Evolutionary conservation across 2,329 filamentous ascomycete genomes (phyloP).

Genomic region (Stagonosporopsis cucurbitacearum): DNA sequence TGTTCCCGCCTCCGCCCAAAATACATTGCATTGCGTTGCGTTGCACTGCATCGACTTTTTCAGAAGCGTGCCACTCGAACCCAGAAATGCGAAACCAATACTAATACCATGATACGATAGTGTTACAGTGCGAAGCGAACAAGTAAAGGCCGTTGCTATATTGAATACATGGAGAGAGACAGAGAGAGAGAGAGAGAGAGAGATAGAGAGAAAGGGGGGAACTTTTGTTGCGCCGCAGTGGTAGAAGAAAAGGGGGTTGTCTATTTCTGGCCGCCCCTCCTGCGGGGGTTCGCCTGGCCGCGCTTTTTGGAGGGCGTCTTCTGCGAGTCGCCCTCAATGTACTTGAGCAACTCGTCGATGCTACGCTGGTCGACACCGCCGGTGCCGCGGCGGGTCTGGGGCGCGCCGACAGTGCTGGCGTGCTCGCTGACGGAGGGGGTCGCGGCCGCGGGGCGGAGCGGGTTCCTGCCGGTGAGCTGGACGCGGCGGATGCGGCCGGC

Average conservation of each 20-base stretch:
- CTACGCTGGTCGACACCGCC: slow-evolving; percentile 73
- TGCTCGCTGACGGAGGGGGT: slow-evolving; percentile 62
- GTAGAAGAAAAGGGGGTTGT: too few species aligned
- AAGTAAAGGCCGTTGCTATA: slow-evolving; percentile 16
- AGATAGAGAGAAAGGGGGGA: too few species aligned
- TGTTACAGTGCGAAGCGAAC: slow-evolving; percentile 14
- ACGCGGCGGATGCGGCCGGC: slow-evolving; percentile 74
- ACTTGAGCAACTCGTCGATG: slow-evolving; percentile 92
- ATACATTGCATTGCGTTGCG: too few species aligned
- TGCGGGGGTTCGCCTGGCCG: slow-evolving; percentile 52
- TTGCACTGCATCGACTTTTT: too few species aligned
- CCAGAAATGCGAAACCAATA: too few species aligned
- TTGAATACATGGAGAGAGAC: too few species aligned
- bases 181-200: too few species aligned
- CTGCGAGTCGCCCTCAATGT: slow-evolving; percentile 76
- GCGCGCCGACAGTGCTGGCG: slow-evolving; percentile 44
- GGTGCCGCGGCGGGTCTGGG: slow-evolving; percentile 46
- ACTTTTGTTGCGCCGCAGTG: slow-evolving; percentile 8
- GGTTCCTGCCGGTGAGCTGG: slow-evolving; percentile 64
- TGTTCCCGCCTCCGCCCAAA: too few species aligned
- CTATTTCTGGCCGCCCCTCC: slow-evolving; percentile 29
- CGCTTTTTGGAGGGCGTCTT: slow-evolving; percentile 56
- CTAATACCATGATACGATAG: background rate
- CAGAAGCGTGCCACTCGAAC: too few species aligned
- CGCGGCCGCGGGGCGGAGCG: slow-evolving; percentile 66